Conservation (phyloP, 176 grass and related monocot species). For the Phyllostachys edulis region DNA sequence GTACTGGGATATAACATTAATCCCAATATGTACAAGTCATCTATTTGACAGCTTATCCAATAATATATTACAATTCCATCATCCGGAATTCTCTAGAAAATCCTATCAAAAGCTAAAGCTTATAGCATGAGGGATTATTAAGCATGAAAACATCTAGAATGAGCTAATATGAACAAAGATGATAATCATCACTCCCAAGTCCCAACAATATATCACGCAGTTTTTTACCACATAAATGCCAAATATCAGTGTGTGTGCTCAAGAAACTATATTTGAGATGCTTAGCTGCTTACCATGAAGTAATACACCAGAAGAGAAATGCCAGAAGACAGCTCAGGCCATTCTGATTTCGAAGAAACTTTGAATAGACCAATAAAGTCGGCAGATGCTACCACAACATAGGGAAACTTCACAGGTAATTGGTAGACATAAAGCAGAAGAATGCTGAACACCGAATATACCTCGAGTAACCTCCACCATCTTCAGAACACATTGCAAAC, state of each 20-base stretch:
- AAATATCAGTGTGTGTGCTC: neutral
- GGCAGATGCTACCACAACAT: slow-evolving; percentile 59
- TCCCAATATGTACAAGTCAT: too few relatives aligned
- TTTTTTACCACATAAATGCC: neutral
- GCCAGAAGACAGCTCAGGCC: slow-evolving; percentile 80
- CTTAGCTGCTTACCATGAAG: slow-evolving; percentile 77
- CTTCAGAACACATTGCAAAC: slow-evolving; percentile 41
- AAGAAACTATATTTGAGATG: slow-evolving; percentile 25
- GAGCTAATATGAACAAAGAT: neutral
- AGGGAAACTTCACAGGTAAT: slow-evolving; percentile 70
- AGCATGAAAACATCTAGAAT: slow-evolving; percentile 21
- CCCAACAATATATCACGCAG: neutral
- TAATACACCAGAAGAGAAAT: slow-evolving; percentile 82
- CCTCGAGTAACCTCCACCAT: slow-evolving; percentile 85
- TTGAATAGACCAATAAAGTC: slow-evolving; percentile 94
- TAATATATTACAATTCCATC: neutral
- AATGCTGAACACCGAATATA: slow-evolving; percentile 89
- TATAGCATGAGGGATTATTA: slow-evolving; percentile 1
- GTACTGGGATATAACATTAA: too few relatives aligned
- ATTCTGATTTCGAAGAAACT: slow-evolving; percentile 75
- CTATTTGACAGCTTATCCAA: slow-evolving; percentile 15
- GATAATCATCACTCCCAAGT: neutral
- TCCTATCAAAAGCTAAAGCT: too few relatives aligned
- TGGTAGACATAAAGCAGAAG: slow-evolving; percentile 94
- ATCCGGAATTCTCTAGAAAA: neutral